Evolutionary conservation across 2,329 filamentous ascomycete genomes (phyloP).

Genomic region (Colletotrichum echinochloae): DNA sequence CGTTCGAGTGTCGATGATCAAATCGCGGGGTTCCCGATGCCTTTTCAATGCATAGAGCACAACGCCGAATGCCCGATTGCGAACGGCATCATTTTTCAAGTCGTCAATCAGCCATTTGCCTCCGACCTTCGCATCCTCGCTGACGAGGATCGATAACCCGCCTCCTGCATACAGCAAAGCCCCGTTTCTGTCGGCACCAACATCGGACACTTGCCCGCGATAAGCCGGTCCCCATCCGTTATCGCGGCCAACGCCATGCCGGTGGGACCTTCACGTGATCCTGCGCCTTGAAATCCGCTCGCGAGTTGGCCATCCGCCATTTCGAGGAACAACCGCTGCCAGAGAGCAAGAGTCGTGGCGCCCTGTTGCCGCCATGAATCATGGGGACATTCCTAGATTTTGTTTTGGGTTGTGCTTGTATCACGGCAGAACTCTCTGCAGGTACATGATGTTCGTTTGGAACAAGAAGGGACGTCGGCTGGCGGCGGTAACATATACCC

Average conservation of each 20-base stretch:
- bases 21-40: background rate
- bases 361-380: too few species aligned
- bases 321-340: background rate
- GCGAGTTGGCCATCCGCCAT: too few species aligned
- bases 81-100: slow-evolving; percentile 2
- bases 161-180: slow-evolving; percentile 26
- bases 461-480: background rate
- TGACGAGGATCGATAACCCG: slow-evolving; percentile 18
- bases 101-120: slow-evolving; percentile 1
- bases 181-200: slow-evolving; percentile 22
- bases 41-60: background rate
- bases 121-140: slow-evolving; percentile 2
- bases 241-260: slow-evolving; percentile 27
- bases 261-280: slow-evolving; percentile 25
- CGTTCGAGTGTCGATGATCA: background rate
- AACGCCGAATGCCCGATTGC: background rate
- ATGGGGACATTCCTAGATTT: background rate
- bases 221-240: slow-evolving; percentile 15
- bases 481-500: background rate
- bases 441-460: background rate
- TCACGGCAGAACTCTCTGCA: background rate
- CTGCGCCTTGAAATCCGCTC: background rate
- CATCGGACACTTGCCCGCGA: slow-evolving; percentile 35
- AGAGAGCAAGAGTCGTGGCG: too few species aligned
- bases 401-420: background rate